Conservation (phyloP, 352 stramenopile genomes). For the Phytopythium vexans region DNA sequence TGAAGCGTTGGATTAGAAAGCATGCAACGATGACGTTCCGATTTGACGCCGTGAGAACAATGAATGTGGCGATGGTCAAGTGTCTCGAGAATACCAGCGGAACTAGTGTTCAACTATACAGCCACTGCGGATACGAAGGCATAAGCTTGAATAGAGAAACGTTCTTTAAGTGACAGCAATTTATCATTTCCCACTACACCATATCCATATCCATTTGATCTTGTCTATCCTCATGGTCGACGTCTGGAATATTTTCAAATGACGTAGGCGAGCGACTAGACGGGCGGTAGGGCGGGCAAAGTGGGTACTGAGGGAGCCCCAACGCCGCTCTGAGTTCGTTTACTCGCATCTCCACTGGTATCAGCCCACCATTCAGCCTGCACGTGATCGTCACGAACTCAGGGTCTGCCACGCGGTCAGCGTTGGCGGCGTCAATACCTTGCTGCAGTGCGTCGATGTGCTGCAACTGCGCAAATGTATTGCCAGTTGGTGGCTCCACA, state of each 20-base stretch:
- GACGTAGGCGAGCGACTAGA: background rate
- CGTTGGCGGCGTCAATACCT: background rate
- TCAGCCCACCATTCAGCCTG: background rate
- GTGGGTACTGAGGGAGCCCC: too few relatives aligned
- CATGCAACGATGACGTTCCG: conserved; percentile 13
- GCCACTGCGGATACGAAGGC: conserved; percentile 13
- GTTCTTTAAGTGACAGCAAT: too few relatives aligned
- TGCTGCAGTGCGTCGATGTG: conserved; percentile 9
- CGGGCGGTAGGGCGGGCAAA: conserved; percentile 4
- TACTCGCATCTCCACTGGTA: conserved; percentile 4
- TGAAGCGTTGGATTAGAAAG: conserved; percentile 20
- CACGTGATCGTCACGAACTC: conserved; percentile 2
- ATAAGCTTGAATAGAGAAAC: too few relatives aligned
- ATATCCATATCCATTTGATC: too few relatives aligned
- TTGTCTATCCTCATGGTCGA: conserved; percentile 4
- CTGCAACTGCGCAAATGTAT: conserved; percentile 8
- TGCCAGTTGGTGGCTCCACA: conserved; percentile 5
- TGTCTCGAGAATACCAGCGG: conserved; percentile 4
- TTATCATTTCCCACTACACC: too few relatives aligned
- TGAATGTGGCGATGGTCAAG: conserved; percentile 4
- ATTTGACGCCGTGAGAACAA: background rate
- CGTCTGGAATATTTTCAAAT: conserved; percentile 4
- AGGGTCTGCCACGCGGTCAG: background rate
- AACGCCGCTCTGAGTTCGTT: conserved; percentile 2
- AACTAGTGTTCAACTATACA: conserved; percentile 5